Evolutionary conservation across 805 yeast species (phyloP).

Genomic region (Candida incommunis): DNA sequence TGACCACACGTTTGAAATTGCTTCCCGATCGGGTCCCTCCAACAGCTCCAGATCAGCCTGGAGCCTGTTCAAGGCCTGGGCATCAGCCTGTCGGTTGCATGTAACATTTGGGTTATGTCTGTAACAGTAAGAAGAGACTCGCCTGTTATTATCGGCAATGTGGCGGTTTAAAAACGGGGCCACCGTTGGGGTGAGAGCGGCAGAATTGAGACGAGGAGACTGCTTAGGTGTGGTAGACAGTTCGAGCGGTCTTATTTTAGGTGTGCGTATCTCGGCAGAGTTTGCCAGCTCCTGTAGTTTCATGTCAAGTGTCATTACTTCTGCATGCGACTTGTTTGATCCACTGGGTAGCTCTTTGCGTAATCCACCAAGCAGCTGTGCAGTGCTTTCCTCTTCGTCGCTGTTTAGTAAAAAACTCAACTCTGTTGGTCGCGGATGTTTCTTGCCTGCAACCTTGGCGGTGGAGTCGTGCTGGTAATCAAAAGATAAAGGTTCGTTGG

Average conservation of each 20-base stretch:
- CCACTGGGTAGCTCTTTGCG: too few species aligned
- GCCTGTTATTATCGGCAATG: neutral
- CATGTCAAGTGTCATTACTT: neutral
- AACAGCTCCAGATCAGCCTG: constrained; percentile 36
- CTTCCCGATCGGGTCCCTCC: constrained; percentile 53
- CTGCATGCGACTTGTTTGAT: too few species aligned
- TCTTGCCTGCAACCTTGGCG: too few species aligned
- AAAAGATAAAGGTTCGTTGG: too few species aligned
- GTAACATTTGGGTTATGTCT: constrained; percentile 84
- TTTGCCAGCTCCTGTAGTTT: neutral
- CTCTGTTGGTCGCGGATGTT: too few species aligned
- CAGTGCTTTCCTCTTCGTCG: too few species aligned
- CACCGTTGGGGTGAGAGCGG: neutral
- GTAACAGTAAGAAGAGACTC: constrained; percentile 47
- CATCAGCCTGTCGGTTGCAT: constrained; percentile 57
- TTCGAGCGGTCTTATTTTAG: neutral
- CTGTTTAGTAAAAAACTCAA: too few species aligned
- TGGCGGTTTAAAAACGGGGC: neutral
- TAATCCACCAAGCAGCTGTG: too few species aligned
- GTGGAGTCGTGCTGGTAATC: too few species aligned
- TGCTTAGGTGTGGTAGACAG: neutral
- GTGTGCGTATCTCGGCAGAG: neutral
- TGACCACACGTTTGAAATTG: constrained; percentile 73
- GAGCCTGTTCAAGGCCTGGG: constrained; percentile 44
- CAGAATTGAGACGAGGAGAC: neutral